Evolutionary conservation across 176 grass and related monocot genomes (phyloP).

Genomic region (Canna indica): DNA sequence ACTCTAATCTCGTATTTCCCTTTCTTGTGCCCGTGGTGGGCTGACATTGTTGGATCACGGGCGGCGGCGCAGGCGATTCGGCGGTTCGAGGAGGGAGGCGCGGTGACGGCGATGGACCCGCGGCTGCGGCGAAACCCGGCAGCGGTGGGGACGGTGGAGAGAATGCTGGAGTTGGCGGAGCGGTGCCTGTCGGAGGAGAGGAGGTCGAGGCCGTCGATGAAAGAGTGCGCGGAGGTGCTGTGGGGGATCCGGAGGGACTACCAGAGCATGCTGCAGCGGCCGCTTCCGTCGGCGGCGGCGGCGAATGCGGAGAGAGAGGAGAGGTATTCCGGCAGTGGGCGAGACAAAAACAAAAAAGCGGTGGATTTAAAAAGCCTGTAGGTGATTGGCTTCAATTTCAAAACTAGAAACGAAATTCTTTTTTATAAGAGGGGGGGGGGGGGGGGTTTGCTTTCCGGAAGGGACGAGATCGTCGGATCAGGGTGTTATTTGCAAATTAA

Average conservation of each 20-base stretch:
- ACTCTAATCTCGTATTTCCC: not conserved
- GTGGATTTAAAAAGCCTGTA: too few relatives aligned
- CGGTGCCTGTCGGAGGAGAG: slow-evolving; percentile 49
- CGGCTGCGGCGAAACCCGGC: slow-evolving; percentile 55
- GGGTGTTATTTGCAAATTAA: too few relatives aligned
- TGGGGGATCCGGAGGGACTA: slow-evolving; percentile 75
- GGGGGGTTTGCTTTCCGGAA: too few relatives aligned
- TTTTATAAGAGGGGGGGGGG: too few relatives aligned
- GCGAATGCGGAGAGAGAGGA: not conserved
- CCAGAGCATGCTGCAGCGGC: slow-evolving; percentile 28
- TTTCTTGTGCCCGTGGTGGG: not conserved
- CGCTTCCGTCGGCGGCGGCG: not conserved
- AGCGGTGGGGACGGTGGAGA: slow-evolving; percentile 45
- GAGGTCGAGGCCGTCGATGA: slow-evolving; percentile 54
- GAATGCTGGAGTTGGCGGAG: slow-evolving; percentile 57
- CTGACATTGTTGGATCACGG: not conserved
- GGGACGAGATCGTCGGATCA: too few relatives aligned
- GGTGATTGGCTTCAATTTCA: too few relatives aligned
- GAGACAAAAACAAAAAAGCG: too few relatives aligned
- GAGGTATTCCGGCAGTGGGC: too few relatives aligned
- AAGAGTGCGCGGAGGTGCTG: slow-evolving; percentile 56
- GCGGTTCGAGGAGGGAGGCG: slow-evolving; percentile 52
- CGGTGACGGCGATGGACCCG: slow-evolving; percentile 72
- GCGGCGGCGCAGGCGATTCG: slow-evolving; percentile 62
- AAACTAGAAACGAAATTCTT: too few relatives aligned